Evolutionary conservation across 805 yeast genomes (phyloP), one percentile per base, ranked within the genome.

Genomic region (Ogataea salicorniae): DNA sequence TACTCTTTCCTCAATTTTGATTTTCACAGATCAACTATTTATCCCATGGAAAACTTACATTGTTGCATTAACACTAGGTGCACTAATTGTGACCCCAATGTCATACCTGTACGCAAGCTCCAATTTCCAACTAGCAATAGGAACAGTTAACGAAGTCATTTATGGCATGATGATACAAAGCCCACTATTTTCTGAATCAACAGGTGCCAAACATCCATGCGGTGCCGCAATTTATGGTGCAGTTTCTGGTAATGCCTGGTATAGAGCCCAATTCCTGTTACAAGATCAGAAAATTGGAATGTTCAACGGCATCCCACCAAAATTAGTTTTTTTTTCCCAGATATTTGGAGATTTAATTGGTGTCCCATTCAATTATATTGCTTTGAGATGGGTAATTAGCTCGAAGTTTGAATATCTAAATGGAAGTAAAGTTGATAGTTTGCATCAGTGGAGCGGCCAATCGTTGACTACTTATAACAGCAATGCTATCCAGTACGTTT

Each of bases 371-470:
- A 78, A 77, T 54, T 77, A 76, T 54, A 42, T 69, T 6, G 74
- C 79, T 1, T 58, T 78, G 40, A 65, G 70, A 43, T 77, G 81
- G 79, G 73, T 76, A 18, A 46, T 76, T 29, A 50, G 49, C 3
- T 59, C 70, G 23, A 76, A 76, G 49, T 42, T 46, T 37, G 61
- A 67, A 18, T 76, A 58, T 58, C 41, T 62, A 6, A 50, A 43
- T 11, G 65, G 64, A 5, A 41, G 39, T 2, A 58, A 60, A 33
- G 56, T 46, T 0, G 80, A 76, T 55, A 76, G 79, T 1, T 59
- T 75, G 23, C 74, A 73, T 48, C 80, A 76, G 55, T 76, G 80
- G 80, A 75, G 78, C 2, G 80, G 76, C 2, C 79, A 76, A 50
- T 50, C 63, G 6, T 64, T 76, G 33, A 61, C 67, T 34, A 59